Base-by-base conservation (phyloP, 164 flowering plant species). In the Chimonanthus salicifolius region DNA sequence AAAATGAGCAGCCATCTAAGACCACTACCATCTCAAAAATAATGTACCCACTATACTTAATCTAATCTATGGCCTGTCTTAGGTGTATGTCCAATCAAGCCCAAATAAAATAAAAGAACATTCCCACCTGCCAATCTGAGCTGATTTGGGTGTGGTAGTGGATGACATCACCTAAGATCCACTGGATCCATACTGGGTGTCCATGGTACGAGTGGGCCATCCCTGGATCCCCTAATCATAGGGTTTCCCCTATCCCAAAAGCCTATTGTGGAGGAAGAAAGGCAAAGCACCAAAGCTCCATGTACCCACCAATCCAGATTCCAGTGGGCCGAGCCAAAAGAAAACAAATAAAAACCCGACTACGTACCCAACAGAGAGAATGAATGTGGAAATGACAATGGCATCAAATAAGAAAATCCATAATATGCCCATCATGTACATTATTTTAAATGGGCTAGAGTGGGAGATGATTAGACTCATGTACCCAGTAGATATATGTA, bases 401-500 rank as follows among this genome's bases (percentile, higher is more conserved):
- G 10, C 44, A 21, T 11, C 16, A 44, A 15, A 45, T 44, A 66
- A 66, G 47, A 33, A 66, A 3, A 44, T 1, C 6, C 45, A 44
- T 66, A 5, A 10, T 66, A 44, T 10, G 16, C 13, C 10, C 68
- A 13, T 7, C 15, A 13, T 1, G 3, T 13, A 13, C 7, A 44
- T 10, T 45, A 33, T 45, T 45, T 45, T 44, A 10, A n/a, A 54
- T 10, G 60, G 60, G n/a, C 15, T 11, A n/a, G 72, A 75, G 74
- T 73, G 80, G 74, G 78, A 74, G 72, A 76, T 78, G 75, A 78
- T 75, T 77, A 69, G 67, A 47, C 71, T 75, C 69, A 73, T 58
- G 16, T 54, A n/a, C 60, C 67, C 70, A 66, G 15, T 4, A 70
- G 46, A 33, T n/a, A 70, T 67, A 71, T 74, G 51, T 62, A 45